Base-by-base conservation (phyloP, 331 rosid species). In the Rosa hybrid region DNA sequence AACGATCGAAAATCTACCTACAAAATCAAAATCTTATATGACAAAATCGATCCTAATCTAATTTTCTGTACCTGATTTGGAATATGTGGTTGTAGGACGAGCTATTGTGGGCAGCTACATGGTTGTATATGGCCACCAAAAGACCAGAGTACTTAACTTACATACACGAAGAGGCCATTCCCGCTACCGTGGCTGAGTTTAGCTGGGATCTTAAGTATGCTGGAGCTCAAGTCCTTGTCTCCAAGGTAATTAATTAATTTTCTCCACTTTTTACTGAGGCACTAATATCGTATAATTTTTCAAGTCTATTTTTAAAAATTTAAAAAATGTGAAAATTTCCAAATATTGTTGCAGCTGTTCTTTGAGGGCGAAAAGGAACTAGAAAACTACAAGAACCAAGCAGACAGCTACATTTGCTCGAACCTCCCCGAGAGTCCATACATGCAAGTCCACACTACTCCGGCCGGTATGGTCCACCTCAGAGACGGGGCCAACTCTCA, bases 171-270 rank as follows among this genome's bases (percentile, higher is more conserved):
- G 96, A 96, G 48, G 8, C 90, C 68, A 89, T 91, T 12, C 88
- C 90, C 79, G 98, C 90, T 2, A 25, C 10, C 25, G 99, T 96
- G 3, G 59, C 88, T 6, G 99, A 96, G 80, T 96, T 96, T 68
- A 96, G 98, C 71, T 96, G 99, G 99, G 99, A 96, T 71, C 98
- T 96, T 50, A 96, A 96, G 82, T 96, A 90, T 74, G 97, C 98
- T 7, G 99, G 99, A 77, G 93, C 91, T 68, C 98, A 96, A 90
- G 67, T 91, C 82, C 88, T 96, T 68, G 89, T 96, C 8, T 9
- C 89, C 39, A 78, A 90, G 90, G 98, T 89, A 64, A 16, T 11
- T n/a, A n/a, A 44, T n/a, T 68, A n/a, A 18, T 8, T 30, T 64
- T 64, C 0, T 25, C 30, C 23, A 0, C 9, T 18, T 6, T 54